A percentile compares a stretch with the other conserved stretches of the same genome.
phyloP scores from a whole-genome alignment of 2,329 filamentous ascomycete genomes.

The Periconia sp. region DNA sequence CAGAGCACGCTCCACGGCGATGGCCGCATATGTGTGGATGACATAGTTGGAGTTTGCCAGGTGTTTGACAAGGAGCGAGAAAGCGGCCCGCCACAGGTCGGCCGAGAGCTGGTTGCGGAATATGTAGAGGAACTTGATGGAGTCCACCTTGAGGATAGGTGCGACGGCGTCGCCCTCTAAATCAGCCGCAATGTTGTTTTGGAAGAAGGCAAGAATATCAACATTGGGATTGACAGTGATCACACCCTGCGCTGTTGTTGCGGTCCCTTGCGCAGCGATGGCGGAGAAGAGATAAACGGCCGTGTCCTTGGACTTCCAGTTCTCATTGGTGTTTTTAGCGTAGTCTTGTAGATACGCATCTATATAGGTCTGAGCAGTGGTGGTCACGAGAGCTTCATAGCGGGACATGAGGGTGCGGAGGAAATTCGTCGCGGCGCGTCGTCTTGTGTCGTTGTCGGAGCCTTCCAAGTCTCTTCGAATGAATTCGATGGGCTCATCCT shows the following conservation, averaged over 20 bases:
- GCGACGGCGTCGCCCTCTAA: constrained; percentile 75
- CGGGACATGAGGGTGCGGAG: constrained; percentile 85
- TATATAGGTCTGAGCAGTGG: constrained; percentile 86
- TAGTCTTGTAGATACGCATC: constrained; percentile 80
- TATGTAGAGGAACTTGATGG: constrained; percentile 96
- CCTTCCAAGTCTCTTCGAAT: constrained; percentile 94
- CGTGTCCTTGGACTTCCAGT: constrained; percentile 98
- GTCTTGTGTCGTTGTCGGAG: constrained; percentile 91
- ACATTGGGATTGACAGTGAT: constrained; percentile 83
- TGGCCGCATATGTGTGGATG: constrained; percentile 95
- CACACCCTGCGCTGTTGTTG: constrained; percentile 87
- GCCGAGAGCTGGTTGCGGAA: constrained; percentile 95
- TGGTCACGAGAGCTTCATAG: constrained; percentile 84
- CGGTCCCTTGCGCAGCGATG: constrained; percentile 87
- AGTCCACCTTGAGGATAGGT: constrained; percentile 92
- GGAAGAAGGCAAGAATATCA: constrained; percentile 93
- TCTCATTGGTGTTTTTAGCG: constrained; percentile 66
- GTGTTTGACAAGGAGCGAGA: constrained; percentile 89
- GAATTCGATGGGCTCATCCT: constrained; percentile 98
- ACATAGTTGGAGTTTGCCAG: constrained; percentile 91
- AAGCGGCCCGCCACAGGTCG: constrained; percentile 88
- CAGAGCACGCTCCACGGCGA: constrained; percentile 91
- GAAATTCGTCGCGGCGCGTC: constrained; percentile 94
- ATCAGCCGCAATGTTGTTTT: constrained; percentile 89
- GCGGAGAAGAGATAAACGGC: constrained; percentile 97